Evolutionary conservation across 257 asterid species (phyloP), one percentile per base, ranked within the genome.

Genomic region (Capsicum baccatum): DNA sequence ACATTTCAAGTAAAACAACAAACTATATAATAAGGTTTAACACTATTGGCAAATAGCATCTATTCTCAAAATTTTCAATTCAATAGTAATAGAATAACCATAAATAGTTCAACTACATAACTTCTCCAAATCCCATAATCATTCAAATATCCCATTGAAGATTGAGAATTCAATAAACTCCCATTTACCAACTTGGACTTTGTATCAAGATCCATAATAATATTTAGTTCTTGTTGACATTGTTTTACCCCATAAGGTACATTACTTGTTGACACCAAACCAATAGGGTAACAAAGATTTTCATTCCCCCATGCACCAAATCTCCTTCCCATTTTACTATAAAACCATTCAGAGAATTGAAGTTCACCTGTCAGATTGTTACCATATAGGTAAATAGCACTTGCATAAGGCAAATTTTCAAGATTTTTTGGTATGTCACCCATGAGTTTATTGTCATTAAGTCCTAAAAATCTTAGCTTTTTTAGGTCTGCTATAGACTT

Each of bases 281-380:
- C 90, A 58, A 11, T 7, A 50, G 90, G 87, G 82, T 89, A 92
- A 85, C 99, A 97, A 10, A 97, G 89, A 86, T 93, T 91, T 57
- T 97, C 93, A 85, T 97, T 97, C 19, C 89, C 90, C 98, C 98
- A 97, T 26, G 92, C 97, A 87, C 98, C 94, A 82, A 97, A 97
- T 15, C 97, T 83, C 83, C 97, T 89, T 35, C 98, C 97, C 97
- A 95, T 85, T 87, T 86, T 93, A 52, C 89, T 91, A 79, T 90
- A 96, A 86, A 95, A 95, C 88, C 19, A 12, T 63, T 86, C 88
- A 16, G 96, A 83, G 89, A 97, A 97, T 73, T 88, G 83, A 63
- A 97, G 96, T 87, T 90, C 89, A 9, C 99, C 99, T 62, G 94
- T 92, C 89, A 97, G 89, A 84, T 97, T 93, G 84, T 97, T 97